Evolutionary conservation across 148 eudicot species (phyloP).

Genomic region (Rhododendron simsii): DNA sequence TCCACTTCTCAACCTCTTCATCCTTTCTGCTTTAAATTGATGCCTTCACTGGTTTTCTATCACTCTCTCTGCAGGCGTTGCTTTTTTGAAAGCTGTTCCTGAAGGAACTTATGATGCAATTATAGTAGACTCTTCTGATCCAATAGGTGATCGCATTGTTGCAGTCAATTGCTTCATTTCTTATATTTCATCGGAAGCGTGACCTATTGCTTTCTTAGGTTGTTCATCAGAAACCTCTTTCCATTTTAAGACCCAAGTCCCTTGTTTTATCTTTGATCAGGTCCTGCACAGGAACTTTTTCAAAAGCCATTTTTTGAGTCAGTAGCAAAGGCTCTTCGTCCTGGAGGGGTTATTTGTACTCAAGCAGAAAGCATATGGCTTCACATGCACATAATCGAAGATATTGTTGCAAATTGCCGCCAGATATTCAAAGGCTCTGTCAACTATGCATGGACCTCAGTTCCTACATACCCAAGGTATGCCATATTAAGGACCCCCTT

Average conservation of each 20-base stretch:
- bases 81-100: conserved; percentile 71
- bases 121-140: conserved; percentile 96
- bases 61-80: conserved; percentile 61
- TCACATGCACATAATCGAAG: conserved; percentile 98
- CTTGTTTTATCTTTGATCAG: conserved; percentile 28
- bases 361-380: conserved; percentile 99
- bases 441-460: conserved; percentile 98
- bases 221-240: background rate
- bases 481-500: background rate
- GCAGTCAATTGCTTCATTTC: background rate
- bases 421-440: conserved; percentile 89
- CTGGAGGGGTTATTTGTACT: conserved; percentile 94
- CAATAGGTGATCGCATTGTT: conserved; percentile 52
- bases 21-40: background rate
- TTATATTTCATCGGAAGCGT: background rate
- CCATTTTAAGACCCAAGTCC: background rate
- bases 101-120: conserved; percentile 93
- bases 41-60: background rate
- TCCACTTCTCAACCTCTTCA: background rate
- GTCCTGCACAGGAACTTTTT: conserved; percentile 93
- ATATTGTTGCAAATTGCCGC: conserved; percentile 81
- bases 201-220: background rate
- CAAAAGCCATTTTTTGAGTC: conserved; percentile 91
- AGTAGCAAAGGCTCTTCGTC: conserved; percentile 89
- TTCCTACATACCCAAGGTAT: conserved; percentile 95